Base-by-base conservation (phyloP, 2,329 filamentous ascomycete genomes). In the Nemania sp. region DNA sequence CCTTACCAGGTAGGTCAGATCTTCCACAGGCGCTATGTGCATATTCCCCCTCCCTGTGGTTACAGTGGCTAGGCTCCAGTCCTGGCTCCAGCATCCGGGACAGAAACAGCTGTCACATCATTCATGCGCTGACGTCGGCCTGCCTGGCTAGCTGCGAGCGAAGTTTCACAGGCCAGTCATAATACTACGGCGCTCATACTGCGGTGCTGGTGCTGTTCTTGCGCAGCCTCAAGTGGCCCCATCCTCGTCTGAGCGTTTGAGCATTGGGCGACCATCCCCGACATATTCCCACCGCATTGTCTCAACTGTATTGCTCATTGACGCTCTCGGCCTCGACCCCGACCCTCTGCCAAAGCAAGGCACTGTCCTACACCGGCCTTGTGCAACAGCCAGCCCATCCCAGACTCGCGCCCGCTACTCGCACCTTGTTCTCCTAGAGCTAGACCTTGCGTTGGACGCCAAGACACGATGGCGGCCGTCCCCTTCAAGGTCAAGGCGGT, bases 401-500 rank as follows among this genome's bases (percentile, higher is more conserved):
- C 9, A 42, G 47, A 23, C n/a, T 26, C 11, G 36, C 19, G 23
- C 44, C 8, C 33, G 37, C 17, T 46, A 24, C 57, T 59, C 49
- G 47, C 53, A 49, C 43, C 56, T 44, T 45, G 49, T 34, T 49
- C 50, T 33, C 41, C 46, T 33, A 20, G 40, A 54, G 49, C 31
- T 46, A 28, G 28, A 24, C 36, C 33, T 23, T 33, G 49, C 20
- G 39, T 48, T 28, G 49, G 41, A 56, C 53, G 52, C 52, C 43
- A 49, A 58, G 59, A 61, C 76, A 81, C 73, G 70, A 92, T 92
- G 88, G 78, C 86, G 72, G 73, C 71, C 57, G 79, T 80, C 65
- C 85, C 86, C 57, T 97, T 96, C 80, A 95, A 90, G 76, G 94
- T 99, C 78, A 96, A 92, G 81, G 91, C 94, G 64, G 76, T 97